Evolutionary conservation across 768 basidiomycete genomes (phyloP), one percentile per base, ranked within the genome.

Genomic region (Pisolithus tinctorius): DNA sequence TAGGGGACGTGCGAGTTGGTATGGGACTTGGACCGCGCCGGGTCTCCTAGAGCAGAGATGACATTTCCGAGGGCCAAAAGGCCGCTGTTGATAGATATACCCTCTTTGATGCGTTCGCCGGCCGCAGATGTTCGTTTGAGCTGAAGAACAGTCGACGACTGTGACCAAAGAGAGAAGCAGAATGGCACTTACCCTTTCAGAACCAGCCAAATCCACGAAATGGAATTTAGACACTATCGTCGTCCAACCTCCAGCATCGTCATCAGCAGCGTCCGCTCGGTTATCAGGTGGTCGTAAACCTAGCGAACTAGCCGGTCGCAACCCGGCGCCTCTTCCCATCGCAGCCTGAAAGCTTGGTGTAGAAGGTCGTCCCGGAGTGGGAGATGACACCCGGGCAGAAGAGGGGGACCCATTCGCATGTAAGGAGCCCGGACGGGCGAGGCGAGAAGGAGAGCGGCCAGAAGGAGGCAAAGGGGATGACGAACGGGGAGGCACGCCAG

Each of bases 71-170:
- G 80, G 16, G 96, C 95, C 34, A 93, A 79, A 31, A 99, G 82
- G 54, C 96, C 96, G 55, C 90, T 88, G 73, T 99, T 99, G 73
- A 98, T 98, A 27, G 92, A 93, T 49, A 96, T 96, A n/a, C 95
- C 95, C 71, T 97, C 96, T 67, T 93, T 98, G 69, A 95, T 91
- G 50, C 95, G 87, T 56, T 97, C 95, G 4, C 96, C 96, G 8
- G 84, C 86, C 4, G 95, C 96, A 1, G 93, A 90, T 8, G 96
- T 99, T 40, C 96, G 84, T 69, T 99, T 99, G 44, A 99, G 77
- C 88, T 93, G 60, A 58, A 58, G 56, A 50, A 26, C 53, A 49
- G 48, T 62, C 53, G 63, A 62, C 54, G 49, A 25, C 48, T 39
- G 48, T 44, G 26, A 20, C 29, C 23, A 48, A 34, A 34, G 17